Percentiles rank a stretch among this genome's conserved stretches.
Evolutionary conservation across 1,139 yeast genomes (phyloP).

Genomic region (Yamadazyma blattariae): DNA sequence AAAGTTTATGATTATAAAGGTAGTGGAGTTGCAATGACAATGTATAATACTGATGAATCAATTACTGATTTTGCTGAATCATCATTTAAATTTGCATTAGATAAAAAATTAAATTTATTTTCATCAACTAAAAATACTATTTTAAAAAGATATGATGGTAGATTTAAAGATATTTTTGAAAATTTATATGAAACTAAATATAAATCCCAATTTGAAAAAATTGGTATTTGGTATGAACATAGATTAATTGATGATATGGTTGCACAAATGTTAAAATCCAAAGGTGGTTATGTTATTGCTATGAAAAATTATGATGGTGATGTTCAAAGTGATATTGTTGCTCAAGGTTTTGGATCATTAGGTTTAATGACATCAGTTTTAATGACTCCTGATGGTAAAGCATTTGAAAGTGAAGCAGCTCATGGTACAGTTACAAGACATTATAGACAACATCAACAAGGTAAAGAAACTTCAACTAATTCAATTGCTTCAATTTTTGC

Average conservation of each 20-base stretch:
- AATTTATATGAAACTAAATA: slow-evolving; percentile 70
- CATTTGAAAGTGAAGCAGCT: slow-evolving; percentile 95
- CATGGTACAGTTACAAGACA: slow-evolving; percentile 98
- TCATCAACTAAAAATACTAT: slow-evolving; percentile 93
- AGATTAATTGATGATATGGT: slow-evolving; percentile 97
- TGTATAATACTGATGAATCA: slow-evolving; percentile 94
- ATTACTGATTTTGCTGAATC: slow-evolving; percentile 89
- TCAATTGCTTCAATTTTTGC: slow-evolving; percentile 98
- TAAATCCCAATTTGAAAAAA: slow-evolving; percentile 66
- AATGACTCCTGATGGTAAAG: slow-evolving; percentile 92
- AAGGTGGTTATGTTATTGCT: slow-evolving; percentile 93
- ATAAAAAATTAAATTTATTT: slow-evolving; percentile 74
- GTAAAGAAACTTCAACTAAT: slow-evolving; percentile 96
- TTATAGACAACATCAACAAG: slow-evolving; percentile 90
- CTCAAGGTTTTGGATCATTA: slow-evolving; percentile 95
- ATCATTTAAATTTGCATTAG: slow-evolving; percentile 83
- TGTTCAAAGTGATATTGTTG: slow-evolving; percentile 94
- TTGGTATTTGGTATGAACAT: slow-evolving; percentile 93
- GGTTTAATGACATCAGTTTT: slow-evolving; percentile 96
- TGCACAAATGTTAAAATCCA: slow-evolving; percentile 94
- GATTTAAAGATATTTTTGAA: slow-evolving; percentile 91
- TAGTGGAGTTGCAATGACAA: slow-evolving; percentile 83
- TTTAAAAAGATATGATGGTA: slow-evolving; percentile 88
- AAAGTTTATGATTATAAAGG: slow-evolving; percentile 54
- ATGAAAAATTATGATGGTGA: slow-evolving; percentile 98